phyloP scores from a whole-genome alignment of 2,329 filamentous ascomycete species.

The Aspergillaceae sp. region DNA sequence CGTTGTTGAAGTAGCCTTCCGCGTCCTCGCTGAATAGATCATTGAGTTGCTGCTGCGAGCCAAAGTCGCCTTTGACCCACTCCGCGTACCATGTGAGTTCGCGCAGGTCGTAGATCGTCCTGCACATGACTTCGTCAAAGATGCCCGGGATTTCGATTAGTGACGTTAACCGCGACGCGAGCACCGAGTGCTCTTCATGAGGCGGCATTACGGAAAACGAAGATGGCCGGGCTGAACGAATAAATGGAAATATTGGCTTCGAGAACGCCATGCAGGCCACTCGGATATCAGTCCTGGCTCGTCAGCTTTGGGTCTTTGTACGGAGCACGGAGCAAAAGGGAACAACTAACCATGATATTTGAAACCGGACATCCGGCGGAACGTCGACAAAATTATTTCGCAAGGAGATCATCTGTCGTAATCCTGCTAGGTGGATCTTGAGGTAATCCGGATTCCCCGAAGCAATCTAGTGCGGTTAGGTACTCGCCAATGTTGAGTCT shows the following conservation, averaged over 20 bases:
- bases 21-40: slow-evolving; percentile 23
- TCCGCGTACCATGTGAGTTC: slow-evolving; percentile 31
- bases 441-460: slow-evolving; percentile 32
- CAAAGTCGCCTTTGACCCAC: slow-evolving; percentile 22
- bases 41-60: slow-evolving; percentile 12
- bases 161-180: slow-evolving; percentile 26
- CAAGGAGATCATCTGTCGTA: slow-evolving; percentile 32
- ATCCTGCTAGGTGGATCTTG: slow-evolving; percentile 31
- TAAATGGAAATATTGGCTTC: slow-evolving; percentile 32
- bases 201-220: slow-evolving; percentile 22
- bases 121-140: slow-evolving; percentile 22
- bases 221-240: slow-evolving; percentile 26
- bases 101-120: slow-evolving; percentile 26
- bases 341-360: slow-evolving; percentile 30
- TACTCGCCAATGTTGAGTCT: too few species aligned
- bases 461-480: slow-evolving; percentile 23
- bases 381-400: slow-evolving; percentile 31
- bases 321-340: too few species aligned
- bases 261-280: slow-evolving; percentile 32
- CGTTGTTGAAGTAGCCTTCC: slow-evolving; percentile 34
- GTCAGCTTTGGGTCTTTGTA: slow-evolving; percentile 1
- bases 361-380: slow-evolving; percentile 28
- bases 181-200: slow-evolving; percentile 19
- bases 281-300: slow-evolving; percentile 31
- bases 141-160: slow-evolving; percentile 28